Percentiles rank a stretch among this genome's conserved stretches.
Conservation (phyloP, 306 rosid genomes). For the Medicago truncatula region MtrunA17r5.0-ANR NC_053042.1:45827501-45828000, state of each 20-base stretch:
- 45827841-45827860: too few species aligned
- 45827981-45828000: constrained; percentile 88
- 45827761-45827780: too few species aligned
- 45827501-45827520: constrained; percentile 95
- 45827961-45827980: constrained; percentile 93
- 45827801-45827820: too few species aligned
- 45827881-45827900: background rate
- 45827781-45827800: too few species aligned
- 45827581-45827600: constrained; percentile 45
- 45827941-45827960: constrained; percentile 83
- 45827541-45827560: constrained; percentile 40
- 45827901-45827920: background rate
- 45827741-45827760: background rate
- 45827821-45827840: too few species aligned
- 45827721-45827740: background rate
- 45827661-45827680: constrained; percentile 99
- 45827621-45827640: constrained; percentile 87
- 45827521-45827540: constrained; percentile 48
- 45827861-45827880: too few species aligned
- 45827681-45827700: constrained; percentile 88
- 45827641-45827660: constrained; percentile 98
- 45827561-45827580: constrained; percentile 13
- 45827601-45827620: constrained; percentile 96
- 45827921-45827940: constrained; percentile 62
- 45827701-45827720: constrained; percentile 27